Evolutionary conservation across 495 filamentous ascomycete species (phyloP).

Genomic region (Filosporella fistucella): DNA sequence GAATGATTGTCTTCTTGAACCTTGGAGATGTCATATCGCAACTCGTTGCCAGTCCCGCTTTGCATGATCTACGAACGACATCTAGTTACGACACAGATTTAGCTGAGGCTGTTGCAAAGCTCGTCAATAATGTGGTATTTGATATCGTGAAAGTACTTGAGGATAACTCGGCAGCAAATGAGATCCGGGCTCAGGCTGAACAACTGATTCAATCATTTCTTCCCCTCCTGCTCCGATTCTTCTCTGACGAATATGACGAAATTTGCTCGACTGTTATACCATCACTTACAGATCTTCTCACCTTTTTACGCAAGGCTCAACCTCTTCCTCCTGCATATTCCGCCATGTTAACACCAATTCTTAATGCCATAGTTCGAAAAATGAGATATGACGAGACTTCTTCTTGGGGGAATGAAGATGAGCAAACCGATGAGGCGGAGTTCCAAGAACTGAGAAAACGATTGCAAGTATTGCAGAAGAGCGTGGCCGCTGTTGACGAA

Average conservation of each 20-base stretch:
- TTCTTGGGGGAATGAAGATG: slow-evolving; percentile 90
- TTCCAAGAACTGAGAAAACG: slow-evolving; percentile 90
- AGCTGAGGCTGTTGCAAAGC: slow-evolving; percentile 87
- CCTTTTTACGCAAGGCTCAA: slow-evolving; percentile 75
- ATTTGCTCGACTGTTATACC: slow-evolving; percentile 92
- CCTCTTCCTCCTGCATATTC: slow-evolving; percentile 63
- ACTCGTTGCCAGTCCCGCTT: slow-evolving; percentile 72
- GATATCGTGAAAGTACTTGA: slow-evolving; percentile 80
- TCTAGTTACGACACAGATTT: slow-evolving; percentile 89
- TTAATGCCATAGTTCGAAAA: slow-evolving; percentile 88
- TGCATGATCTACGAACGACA: slow-evolving; percentile 72
- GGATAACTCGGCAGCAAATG: slow-evolving; percentile 44
- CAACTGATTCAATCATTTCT: slow-evolving; percentile 75
- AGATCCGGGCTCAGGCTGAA: slow-evolving; percentile 58
- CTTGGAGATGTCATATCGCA: slow-evolving; percentile 75
- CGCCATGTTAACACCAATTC: slow-evolving; percentile 74
- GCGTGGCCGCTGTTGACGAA: slow-evolving; percentile 80
- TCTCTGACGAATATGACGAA: slow-evolving; percentile 97
- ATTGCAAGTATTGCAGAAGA: slow-evolving; percentile 85
- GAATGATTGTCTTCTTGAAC: slow-evolving; percentile 88
- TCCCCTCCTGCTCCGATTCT: slow-evolving; percentile 82
- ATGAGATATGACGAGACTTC: slow-evolving; percentile 96
- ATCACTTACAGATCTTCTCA: slow-evolving; percentile 83
- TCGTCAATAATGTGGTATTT: slow-evolving; percentile 84
- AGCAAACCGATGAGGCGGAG: slow-evolving; percentile 96